A percentile compares a stretch with the other conserved stretches of the same genome.
phyloP scores from a whole-genome alignment of 78 protist species.

The Isochrysis galbana region DNA sequence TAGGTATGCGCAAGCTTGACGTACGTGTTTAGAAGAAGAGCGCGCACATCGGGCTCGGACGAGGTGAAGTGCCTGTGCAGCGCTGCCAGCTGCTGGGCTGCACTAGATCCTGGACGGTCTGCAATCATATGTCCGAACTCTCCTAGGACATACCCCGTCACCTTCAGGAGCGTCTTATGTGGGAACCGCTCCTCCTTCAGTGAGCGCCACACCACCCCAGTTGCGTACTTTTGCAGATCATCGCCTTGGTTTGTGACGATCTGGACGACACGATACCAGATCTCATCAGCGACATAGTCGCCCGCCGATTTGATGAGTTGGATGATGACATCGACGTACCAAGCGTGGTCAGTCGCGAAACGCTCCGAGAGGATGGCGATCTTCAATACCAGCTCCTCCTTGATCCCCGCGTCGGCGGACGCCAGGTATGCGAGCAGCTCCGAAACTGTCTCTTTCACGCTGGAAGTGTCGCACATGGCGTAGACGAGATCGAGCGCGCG shows the following conservation, averaged over 20 bases:
- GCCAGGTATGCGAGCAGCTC: constrained; percentile 86
- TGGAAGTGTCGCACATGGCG: constrained; percentile 83
- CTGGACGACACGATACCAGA: constrained; percentile 95
- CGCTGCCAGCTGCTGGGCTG: constrained; percentile 60
- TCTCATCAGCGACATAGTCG: constrained; percentile 74
- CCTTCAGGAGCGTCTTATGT: constrained; percentile 80
- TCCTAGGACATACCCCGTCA: constrained; percentile 89
- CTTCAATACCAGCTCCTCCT: constrained; percentile 86
- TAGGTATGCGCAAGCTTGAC: constrained; percentile 81
- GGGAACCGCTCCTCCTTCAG: constrained; percentile 60
- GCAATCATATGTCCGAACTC: constrained; percentile 93
- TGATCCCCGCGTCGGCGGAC: constrained; percentile 72
- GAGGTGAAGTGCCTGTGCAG: constrained; percentile 65
- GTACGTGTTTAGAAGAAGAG: constrained; percentile 83
- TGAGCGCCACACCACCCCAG: constrained; percentile 64
- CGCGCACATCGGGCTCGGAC: constrained; percentile 46
- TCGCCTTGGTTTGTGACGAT: constrained; percentile 85
- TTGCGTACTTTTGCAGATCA: constrained; percentile 87
- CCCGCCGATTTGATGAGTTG: constrained; percentile 87
- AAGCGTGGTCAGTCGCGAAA: constrained; percentile 76
- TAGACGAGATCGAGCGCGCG: constrained; percentile 92
- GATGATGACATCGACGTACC: constrained; percentile 93
- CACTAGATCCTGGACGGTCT: not conserved
- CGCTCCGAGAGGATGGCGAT: constrained; percentile 95
- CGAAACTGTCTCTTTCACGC: constrained; percentile 67